Evolutionary conservation across 768 basidiomycete species (phyloP).

Genomic region (Kwoniella botswanensis): DNA sequence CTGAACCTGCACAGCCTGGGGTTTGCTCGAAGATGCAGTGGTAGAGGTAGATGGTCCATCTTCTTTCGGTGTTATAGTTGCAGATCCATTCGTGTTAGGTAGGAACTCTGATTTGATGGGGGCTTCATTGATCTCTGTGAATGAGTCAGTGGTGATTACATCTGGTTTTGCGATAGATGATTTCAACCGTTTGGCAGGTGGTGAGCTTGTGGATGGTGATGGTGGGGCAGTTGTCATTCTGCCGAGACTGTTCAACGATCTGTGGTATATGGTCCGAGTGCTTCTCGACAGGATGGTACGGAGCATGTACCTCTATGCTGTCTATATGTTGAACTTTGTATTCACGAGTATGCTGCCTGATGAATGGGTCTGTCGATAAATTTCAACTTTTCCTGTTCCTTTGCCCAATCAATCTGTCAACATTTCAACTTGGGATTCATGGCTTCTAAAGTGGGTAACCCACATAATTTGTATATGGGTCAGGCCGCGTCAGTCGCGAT

Average conservation of each 20-base stretch:
- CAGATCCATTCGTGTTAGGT: background rate
- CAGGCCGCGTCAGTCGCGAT: conserved; percentile 32
- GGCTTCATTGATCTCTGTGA: conserved; percentile 33
- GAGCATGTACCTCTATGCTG: background rate
- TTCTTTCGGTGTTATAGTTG: background rate
- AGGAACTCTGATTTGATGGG: conserved; percentile 34
- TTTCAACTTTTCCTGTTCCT: background rate
- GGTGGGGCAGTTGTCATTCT: conserved; percentile 33
- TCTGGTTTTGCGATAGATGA: conserved; percentile 4
- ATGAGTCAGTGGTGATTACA: background rate
- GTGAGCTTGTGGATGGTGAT: conserved; percentile 17
- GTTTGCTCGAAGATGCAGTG: background rate
- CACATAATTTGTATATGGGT: background rate
- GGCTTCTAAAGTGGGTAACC: conserved; percentile 23
- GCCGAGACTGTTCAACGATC: background rate
- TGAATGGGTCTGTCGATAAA: background rate
- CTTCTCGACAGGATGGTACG: background rate
- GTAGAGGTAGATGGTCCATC: background rate
- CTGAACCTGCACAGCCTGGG: too few species aligned
- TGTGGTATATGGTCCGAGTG: background rate
- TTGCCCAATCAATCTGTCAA: conserved; percentile 1
- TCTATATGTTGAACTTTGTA: background rate
- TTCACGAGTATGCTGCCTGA: background rate
- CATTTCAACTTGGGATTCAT: background rate
- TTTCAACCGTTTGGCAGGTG: conserved; percentile 40